phyloP scores from a whole-genome alignment of 176 grass and related monocot genomes.

The Raddia guianensis region DNA sequence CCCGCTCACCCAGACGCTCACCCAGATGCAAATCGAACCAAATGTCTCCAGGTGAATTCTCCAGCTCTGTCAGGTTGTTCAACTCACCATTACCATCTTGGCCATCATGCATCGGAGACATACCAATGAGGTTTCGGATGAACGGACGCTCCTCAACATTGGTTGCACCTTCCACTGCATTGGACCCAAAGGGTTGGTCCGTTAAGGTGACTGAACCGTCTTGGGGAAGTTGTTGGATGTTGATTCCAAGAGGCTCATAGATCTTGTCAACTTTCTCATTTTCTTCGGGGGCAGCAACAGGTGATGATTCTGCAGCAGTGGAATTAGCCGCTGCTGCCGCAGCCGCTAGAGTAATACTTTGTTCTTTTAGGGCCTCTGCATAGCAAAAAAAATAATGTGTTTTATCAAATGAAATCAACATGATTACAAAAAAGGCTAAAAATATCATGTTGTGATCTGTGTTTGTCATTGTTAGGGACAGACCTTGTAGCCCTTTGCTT shows the following conservation, averaged over 20 bases:
- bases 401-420: conserved; percentile 32
- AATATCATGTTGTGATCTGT: background rate
- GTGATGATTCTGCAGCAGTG: conserved; percentile 61
- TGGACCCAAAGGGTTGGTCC: conserved; percentile 36
- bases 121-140: conserved; percentile 70
- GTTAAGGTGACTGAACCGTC: conserved; percentile 45
- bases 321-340: conserved; percentile 51
- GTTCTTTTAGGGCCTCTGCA: conserved; percentile 79
- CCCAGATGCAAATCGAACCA: conserved; percentile 68
- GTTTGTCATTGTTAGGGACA: conserved; percentile 7
- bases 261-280: conserved; percentile 71
- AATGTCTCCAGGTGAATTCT: conserved; percentile 58
- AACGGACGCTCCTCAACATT: conserved; percentile 87
- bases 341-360: conserved; percentile 60
- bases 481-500: conserved; percentile 76
- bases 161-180: conserved; percentile 47
- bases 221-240: conserved; percentile 50
- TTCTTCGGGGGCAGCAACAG: conserved; percentile 39
- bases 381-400: conserved; percentile 27
- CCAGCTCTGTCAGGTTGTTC: conserved; percentile 40
- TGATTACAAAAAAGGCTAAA: conserved; percentile 26
- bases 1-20: conserved; percentile 67
- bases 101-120: conserved; percentile 49
- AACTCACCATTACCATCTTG: conserved; percentile 49
- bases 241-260: conserved; percentile 71